Percentiles rank a stretch among this genome's conserved stretches.
These are phyloP conservation scores for Peronosclerospora sorghi DNA, from an alignment of 352 stramenopile genomes.

Conservation along the genomic window DNA sequence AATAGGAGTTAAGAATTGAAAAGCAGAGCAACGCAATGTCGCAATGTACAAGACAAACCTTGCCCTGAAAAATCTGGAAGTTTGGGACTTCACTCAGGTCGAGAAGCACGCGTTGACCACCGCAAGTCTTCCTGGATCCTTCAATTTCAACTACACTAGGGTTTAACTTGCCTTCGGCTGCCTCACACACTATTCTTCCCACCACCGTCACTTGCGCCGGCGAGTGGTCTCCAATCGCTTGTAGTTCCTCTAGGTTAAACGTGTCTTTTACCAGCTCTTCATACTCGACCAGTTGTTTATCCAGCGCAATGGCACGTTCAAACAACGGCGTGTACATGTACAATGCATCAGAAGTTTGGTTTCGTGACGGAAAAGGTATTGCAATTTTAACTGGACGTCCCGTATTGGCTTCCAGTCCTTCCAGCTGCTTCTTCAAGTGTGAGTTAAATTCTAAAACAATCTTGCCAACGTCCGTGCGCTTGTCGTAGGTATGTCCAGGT, in stretches of 20 bases:
- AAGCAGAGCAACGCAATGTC: too few species aligned
- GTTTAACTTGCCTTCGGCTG: slow-evolving; percentile 76
- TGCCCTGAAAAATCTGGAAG: slow-evolving; percentile 75
- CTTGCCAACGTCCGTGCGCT: slow-evolving; percentile 66
- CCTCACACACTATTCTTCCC: slow-evolving; percentile 75
- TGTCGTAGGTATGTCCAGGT: slow-evolving; percentile 57
- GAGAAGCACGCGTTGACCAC: slow-evolving; percentile 66
- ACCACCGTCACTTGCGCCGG: slow-evolving; percentile 67
- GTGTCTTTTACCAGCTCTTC: slow-evolving; percentile 59
- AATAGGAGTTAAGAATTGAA: too few species aligned
- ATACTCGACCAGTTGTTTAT: slow-evolving; percentile 69
- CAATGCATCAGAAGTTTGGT: slow-evolving; percentile 37
- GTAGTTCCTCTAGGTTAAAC: slow-evolving; percentile 50
- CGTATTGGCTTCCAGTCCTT: slow-evolving; percentile 7
- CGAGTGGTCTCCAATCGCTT: slow-evolving; percentile 61
- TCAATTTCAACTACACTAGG: slow-evolving; percentile 73
- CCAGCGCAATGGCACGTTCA: slow-evolving; percentile 59
- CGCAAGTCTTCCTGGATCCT: slow-evolving; percentile 71
- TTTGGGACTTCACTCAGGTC: slow-evolving; percentile 58
- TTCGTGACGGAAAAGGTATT: slow-evolving; percentile 45
- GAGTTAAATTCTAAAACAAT: slow-evolving; percentile 71
- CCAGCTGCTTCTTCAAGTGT: slow-evolving; percentile 49
- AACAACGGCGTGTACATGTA: slow-evolving; percentile 85
- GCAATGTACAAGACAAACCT: too few species aligned
- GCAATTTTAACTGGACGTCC: slow-evolving; percentile 17